Base-by-base conservation (phyloP, 768 basidiomycete genomes). In the Psilocybe cubensis region DNA sequence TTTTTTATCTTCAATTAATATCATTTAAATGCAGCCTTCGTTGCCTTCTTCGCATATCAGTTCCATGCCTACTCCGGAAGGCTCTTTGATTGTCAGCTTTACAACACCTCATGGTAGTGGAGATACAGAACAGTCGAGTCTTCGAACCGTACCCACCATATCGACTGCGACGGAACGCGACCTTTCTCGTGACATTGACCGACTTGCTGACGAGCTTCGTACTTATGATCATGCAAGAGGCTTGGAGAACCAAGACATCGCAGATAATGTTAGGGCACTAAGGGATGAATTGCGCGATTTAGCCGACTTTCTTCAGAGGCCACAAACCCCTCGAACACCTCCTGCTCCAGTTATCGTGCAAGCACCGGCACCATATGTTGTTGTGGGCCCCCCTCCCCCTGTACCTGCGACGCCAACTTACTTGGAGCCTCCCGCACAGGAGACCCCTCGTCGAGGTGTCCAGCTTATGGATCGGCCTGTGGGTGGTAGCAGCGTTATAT, bases 211-310 rank as follows among this genome's bases (percentile, higher is more conserved):
- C 50, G 86, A 91, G 51, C 65, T 93, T 11, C 76, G 75, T 8
- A 67, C 70, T 2, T 79, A 78, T 54, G 85, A 93, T 62, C 75
- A 80, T 28, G 74, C 77, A 17, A 76, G 89, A 52, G 86, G 84
- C 0, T 76, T 82, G 2, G 90, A 95, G 61, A 82, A 79, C 27
- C 77, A 82, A 24, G 86, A 87, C 14, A 67, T 95, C 7, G 78
- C 81, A 0, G 84, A 83, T 44, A 86, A 89, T 65, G 77, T 96
- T 3, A 82, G 82, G 50, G 82, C 85, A 0, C 83, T 97, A 35
- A 82, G 88, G 56, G 78, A 87, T 33, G 86, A 91, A 61, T 74
- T 96, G 2, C 78, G 77, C 11, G 83, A 86, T 43, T 76, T 95
- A 10, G 81, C 85, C 0, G 74, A 83, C 25, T 82, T 78, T 58